phyloP scores from a whole-genome alignment of 2,329 filamentous ascomycete genomes.

The Penicillium fuscoglaucum region DNA sequence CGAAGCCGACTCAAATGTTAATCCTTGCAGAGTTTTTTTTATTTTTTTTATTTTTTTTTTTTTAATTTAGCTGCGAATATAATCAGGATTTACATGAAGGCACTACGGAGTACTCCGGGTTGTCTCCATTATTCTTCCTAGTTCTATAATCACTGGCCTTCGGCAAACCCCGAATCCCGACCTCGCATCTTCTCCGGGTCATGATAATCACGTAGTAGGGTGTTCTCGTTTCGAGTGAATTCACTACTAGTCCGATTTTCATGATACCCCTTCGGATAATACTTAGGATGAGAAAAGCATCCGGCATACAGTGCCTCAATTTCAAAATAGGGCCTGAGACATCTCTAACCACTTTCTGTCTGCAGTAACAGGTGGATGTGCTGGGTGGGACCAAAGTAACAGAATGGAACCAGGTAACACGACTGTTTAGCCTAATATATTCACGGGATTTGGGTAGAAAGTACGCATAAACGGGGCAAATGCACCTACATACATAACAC shows the following conservation, averaged over 20 bases:
- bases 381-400: background rate
- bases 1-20: background rate
- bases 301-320: too few species aligned
- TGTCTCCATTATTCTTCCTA: background rate
- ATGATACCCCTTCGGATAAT: background rate
- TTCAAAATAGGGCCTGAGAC: background rate
- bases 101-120: too few species aligned
- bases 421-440: background rate
- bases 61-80: background rate
- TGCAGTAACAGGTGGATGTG: background rate
- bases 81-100: too few species aligned
- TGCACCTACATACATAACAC: background rate
- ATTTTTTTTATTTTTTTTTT: background rate
- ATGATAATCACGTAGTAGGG: background rate
- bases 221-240: background rate
- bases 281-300: background rate
- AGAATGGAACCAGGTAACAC: background rate
- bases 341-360: background rate
- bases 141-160: background rate
- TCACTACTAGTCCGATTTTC: too few species aligned
- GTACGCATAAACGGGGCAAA: background rate
- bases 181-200: too few species aligned
- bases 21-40: background rate
- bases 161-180: background rate
- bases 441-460: background rate